Evolutionary conservation across 1,284 basidiomycete species (phyloP), one percentile per base, ranked within the genome.

Genomic region (Apiotrichum montevideense): DNA sequence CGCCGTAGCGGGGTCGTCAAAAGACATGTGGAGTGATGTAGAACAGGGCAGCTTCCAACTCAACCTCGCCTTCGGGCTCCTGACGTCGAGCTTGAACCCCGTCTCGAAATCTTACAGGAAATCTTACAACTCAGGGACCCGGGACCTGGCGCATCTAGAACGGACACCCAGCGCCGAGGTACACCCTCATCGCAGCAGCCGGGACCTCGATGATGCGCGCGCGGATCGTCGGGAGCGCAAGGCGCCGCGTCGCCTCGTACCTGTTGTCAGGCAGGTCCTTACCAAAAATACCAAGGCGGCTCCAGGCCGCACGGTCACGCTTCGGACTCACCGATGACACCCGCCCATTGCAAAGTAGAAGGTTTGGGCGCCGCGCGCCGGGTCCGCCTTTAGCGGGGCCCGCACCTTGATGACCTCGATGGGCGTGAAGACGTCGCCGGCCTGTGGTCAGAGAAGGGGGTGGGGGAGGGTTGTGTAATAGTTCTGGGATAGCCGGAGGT

Each of bases 291-390:
- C 37, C 37, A 39, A 13, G 2, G 37, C 8, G 3, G 37, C 13
- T 39, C 13, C 13, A 39, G 3, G 37, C 13, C 4, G 2, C 29
- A 29, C 29, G 29, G 8, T 39, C 37, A 39, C 37, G 13, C 13
- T 39, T 13, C 37, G 34, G 6, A 48, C 47, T 29, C 44, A 57
- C 66, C 76, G 54, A 55, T 79, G 77, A 61, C 77, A 79, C 0
- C 77, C 77, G 0, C 77, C 77, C 62, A 79, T 72, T 0, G 72
- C 65, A 52, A 76, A 76, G 63, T 77, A 79, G 54, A 75, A 77
- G 15, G 60, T 65, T 39, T 74, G 66, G 3, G 56, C 14, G 0
- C 62, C 62, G 3, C 68, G 64, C 0, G 63, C 58, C 9, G 70
- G 65, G 33, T 70, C 66, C 11, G 51, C 56, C 46, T 70, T 70